A percentile compares a stretch with the other conserved stretches of the same genome.
Evolutionary conservation across 2,329 filamentous ascomycete genomes (phyloP).

Genomic region (Sclerotinia spermophila): DNA sequence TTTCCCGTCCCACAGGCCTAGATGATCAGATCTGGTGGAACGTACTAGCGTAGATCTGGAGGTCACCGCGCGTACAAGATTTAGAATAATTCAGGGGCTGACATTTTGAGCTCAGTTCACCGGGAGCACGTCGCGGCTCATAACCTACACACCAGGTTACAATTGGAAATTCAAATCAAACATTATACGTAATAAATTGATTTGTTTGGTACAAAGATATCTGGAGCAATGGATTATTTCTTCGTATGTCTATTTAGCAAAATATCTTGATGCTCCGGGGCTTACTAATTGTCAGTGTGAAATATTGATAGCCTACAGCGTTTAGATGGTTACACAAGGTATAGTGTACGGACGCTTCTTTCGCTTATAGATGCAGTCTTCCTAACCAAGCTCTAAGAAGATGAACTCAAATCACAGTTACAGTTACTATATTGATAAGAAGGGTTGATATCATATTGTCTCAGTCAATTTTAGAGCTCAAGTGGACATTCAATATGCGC

Average conservation of each 20-base stretch:
- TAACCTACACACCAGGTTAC: neutral
- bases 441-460: neutral
- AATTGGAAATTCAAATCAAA: neutral
- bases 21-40: conserved; percentile 1
- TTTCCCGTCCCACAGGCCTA: neutral
- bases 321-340: neutral
- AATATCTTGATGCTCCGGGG: neutral
- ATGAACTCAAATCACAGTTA: neutral
- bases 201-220: neutral
- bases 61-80: neutral
- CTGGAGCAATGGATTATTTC: neutral
- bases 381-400: neutral
- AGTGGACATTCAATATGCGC: neutral
- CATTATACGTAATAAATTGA: neutral
- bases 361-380: neutral
- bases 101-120: neutral
- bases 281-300: no score
- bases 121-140: neutral
- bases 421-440: neutral
- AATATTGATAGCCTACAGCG: neutral
- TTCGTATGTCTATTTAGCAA: neutral
- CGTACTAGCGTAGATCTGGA: neutral
- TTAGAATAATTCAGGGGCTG: conserved; percentile 2
- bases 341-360: neutral
- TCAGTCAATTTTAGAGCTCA: neutral